Evolutionary conservation across 257 asterid species (phyloP).

Genomic region (Nicotiana tabacum): DNA sequence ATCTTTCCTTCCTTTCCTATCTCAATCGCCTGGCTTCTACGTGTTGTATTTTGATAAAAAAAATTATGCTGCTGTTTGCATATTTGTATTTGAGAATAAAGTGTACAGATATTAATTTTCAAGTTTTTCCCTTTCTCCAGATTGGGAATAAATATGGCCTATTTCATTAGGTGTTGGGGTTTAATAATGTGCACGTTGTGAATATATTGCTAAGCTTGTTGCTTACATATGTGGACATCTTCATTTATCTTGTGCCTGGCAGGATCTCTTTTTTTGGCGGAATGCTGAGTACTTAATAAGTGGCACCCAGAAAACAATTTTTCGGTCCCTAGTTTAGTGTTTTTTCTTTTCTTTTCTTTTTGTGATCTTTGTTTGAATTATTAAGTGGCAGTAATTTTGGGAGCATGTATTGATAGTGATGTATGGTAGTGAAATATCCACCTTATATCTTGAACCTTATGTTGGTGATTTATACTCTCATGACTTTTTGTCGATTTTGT

Average conservation of each 20-base stretch:
- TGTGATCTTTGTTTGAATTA: background rate
- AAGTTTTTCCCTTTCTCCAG: background rate
- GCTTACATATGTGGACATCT: background rate
- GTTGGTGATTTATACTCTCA: background rate
- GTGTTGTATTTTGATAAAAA: background rate
- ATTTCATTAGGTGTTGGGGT: background rate
- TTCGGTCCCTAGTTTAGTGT: background rate
- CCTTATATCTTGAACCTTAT: background rate
- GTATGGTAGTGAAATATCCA: background rate
- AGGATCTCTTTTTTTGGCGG: background rate
- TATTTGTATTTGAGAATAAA: background rate
- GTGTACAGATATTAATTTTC: background rate
- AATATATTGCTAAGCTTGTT: background rate
- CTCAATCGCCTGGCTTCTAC: background rate
- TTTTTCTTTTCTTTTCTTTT: background rate
- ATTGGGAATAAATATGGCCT: background rate
- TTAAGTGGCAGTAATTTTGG: background rate
- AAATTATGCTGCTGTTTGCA: background rate
- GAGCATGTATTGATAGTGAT: background rate
- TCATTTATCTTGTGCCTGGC: background rate
- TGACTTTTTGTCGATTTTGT: slow-evolving; percentile 4
- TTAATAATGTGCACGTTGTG: background rate
- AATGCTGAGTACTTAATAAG: background rate
- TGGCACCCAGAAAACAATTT: background rate
- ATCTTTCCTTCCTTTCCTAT: background rate